These are phyloP conservation scores for Fusarium palustre DNA, from an alignment of 2,329 filamentous ascomycete species.

Conservation along the genomic window DNA sequence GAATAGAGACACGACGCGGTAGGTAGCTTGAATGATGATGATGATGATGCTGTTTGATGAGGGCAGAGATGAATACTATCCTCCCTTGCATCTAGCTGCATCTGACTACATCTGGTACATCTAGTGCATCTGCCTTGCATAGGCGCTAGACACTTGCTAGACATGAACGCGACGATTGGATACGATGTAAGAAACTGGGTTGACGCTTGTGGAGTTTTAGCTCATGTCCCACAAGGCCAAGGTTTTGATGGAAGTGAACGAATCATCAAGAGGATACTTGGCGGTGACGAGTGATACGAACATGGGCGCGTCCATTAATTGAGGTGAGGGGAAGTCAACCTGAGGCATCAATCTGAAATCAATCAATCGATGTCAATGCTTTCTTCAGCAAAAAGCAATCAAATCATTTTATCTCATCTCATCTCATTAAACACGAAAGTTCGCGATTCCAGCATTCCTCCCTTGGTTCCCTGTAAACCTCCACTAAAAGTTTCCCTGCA, in stretches of 20 bases:
- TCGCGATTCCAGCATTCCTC: constrained; percentile 20
- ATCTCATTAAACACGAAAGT: constrained; percentile 5
- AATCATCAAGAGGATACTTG: constrained; percentile 29
- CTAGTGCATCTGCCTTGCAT: constrained; percentile 11
- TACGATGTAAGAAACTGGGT: constrained; percentile 13
- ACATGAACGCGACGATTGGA: constrained; percentile 42
- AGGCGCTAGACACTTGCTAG: constrained; percentile 21
- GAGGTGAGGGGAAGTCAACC: constrained; percentile 24
- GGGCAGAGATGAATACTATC: neutral
- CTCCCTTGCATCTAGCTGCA: constrained; percentile 40
- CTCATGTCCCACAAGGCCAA: constrained; percentile 36
- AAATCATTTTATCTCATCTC: neutral
- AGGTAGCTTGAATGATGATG: neutral
- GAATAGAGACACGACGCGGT: neutral
- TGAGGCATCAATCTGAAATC: constrained; percentile 18
- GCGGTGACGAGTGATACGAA: constrained; percentile 31
- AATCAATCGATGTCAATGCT: neutral
- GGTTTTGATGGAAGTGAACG: constrained; percentile 11
- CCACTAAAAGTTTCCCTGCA: neutral
- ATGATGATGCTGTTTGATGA: neutral
- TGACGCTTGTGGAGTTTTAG: constrained; percentile 31
- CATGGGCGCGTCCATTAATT: neutral
- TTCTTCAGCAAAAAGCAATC: neutral
- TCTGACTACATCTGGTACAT: constrained; percentile 21
- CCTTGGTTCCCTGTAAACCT: constrained; percentile 8